Evolutionary conservation across 352 stramenopile genomes (phyloP).

Genomic region (Pythium folliculosum): DNA sequence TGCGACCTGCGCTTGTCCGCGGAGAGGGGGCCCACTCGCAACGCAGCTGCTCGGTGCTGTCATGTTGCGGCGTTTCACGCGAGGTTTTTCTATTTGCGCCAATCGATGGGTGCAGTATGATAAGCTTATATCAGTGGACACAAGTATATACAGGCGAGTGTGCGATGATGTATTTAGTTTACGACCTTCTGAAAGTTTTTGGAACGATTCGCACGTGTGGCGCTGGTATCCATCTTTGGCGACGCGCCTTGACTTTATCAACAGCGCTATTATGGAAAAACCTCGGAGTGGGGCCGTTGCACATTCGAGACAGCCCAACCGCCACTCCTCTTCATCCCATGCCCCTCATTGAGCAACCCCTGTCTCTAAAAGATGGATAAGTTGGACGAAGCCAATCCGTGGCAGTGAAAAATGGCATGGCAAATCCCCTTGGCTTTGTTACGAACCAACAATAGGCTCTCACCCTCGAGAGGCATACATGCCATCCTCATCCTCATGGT

Average conservation of each 20-base stretch:
- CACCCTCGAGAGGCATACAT: too few relatives aligned
- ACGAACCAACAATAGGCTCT: background rate
- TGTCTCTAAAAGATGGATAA: background rate
- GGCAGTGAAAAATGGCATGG: background rate
- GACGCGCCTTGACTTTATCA: background rate
- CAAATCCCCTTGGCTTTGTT: background rate
- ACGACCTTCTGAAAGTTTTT: constrained; percentile 1
- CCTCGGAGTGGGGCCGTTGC: constrained; percentile 1
- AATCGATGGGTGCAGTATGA: background rate
- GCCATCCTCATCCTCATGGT: too few relatives aligned
- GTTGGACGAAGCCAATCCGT: too few relatives aligned
- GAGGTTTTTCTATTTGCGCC: constrained; percentile 16
- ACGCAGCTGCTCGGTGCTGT: constrained; percentile 25
- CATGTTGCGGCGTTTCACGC: constrained; percentile 24
- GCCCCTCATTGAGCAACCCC: constrained; percentile 1
- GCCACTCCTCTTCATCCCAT: background rate
- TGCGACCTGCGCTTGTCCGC: constrained; percentile 26
- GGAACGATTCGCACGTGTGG: constrained; percentile 2
- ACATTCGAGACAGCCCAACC: constrained; percentile 6
- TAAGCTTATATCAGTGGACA: background rate
- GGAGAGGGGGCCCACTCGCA: constrained; percentile 1
- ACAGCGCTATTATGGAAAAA: background rate
- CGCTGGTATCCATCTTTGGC: constrained; percentile 4
- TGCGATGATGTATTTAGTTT: background rate
- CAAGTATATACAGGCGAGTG: background rate